Conservation (phyloP, 306 rosid genomes). For the Pyrus bretschneideri region DNA sequence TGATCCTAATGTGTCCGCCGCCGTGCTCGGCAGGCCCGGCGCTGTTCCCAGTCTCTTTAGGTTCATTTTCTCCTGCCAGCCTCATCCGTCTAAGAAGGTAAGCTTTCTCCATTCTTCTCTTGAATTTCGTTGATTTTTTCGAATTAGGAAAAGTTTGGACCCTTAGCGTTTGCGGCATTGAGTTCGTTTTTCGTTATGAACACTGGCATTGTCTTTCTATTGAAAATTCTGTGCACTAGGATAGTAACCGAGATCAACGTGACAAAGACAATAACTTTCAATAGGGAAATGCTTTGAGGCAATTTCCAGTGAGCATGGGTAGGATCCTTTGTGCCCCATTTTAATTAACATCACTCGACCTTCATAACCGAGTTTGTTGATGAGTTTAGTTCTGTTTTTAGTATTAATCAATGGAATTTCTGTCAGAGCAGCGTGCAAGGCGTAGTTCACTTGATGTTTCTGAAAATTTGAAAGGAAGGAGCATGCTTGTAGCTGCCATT, state of each 20-base stretch:
- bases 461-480: slow-evolving; percentile 90
- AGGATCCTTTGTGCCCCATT: not conserved
- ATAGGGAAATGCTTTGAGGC: not conserved
- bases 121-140: not conserved
- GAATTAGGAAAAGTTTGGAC: not conserved
- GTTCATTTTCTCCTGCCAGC: slow-evolving; percentile 88
- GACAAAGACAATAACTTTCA: not conserved
- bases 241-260: not conserved
- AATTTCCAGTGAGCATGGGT: not conserved
- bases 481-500: slow-evolving; percentile 98
- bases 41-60: slow-evolving; percentile 81
- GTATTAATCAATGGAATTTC: slow-evolving; percentile 26
- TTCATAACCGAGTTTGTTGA: slow-evolving; percentile 12
- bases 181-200: not conserved
- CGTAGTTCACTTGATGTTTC: slow-evolving; percentile 65
- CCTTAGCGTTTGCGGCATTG: not conserved
- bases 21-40: slow-evolving; percentile 71
- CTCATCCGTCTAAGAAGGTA: slow-evolving; percentile 71
- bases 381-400: slow-evolving; percentile 24
- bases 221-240: not conserved
- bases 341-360: not conserved
- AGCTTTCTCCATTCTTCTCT: not conserved
- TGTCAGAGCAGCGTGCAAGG: slow-evolving; percentile 68
- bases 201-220: not conserved
- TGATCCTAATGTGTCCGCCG: slow-evolving; percentile 73